Percentiles rank a stretch among this genome's conserved stretches.
Evolutionary conservation across 768 basidiomycete genomes (phyloP).

Genomic region (Mycena vulgaris): DNA sequence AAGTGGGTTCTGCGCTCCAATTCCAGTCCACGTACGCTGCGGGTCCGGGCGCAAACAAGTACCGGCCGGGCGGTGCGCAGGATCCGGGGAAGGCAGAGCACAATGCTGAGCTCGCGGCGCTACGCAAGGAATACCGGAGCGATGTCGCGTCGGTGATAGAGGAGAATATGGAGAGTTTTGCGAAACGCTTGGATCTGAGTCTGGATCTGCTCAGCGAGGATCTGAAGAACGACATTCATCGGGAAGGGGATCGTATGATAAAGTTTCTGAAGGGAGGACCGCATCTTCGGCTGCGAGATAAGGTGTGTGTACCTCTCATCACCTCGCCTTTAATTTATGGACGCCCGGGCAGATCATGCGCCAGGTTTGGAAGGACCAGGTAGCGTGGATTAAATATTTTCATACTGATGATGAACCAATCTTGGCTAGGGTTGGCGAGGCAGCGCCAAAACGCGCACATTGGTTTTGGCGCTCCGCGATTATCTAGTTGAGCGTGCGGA

Average conservation of each 20-base stretch:
- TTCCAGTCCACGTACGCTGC: constrained; percentile 5
- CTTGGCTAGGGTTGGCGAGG: constrained; percentile 6
- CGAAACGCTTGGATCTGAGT: constrained; percentile 30
- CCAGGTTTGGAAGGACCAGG: background rate
- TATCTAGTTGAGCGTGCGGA: constrained; percentile 17
- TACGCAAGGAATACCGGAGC: background rate
- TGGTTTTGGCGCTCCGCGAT: constrained; percentile 24
- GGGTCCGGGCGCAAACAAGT: background rate
- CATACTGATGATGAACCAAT: no score
- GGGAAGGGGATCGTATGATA: constrained; percentile 35
- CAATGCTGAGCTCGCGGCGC: background rate
- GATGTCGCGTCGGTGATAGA: background rate
- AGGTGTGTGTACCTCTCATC: background rate
- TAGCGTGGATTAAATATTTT: no score
- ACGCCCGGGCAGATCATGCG: background rate
- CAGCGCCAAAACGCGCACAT: constrained; percentile 20
- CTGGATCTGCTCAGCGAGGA: constrained; percentile 42
- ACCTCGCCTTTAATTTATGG: background rate
- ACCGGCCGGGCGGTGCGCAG: background rate
- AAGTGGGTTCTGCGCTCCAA: no score
- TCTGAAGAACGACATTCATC: constrained; percentile 32
- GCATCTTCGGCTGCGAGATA: constrained; percentile 42
- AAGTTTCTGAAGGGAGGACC: constrained; percentile 41
- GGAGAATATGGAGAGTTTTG: constrained; percentile 34
- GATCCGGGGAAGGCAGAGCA: background rate